Base-by-base conservation (phyloP, 2,329 filamentous ascomycete genomes). In the Colletotrichum sojae region DNA sequence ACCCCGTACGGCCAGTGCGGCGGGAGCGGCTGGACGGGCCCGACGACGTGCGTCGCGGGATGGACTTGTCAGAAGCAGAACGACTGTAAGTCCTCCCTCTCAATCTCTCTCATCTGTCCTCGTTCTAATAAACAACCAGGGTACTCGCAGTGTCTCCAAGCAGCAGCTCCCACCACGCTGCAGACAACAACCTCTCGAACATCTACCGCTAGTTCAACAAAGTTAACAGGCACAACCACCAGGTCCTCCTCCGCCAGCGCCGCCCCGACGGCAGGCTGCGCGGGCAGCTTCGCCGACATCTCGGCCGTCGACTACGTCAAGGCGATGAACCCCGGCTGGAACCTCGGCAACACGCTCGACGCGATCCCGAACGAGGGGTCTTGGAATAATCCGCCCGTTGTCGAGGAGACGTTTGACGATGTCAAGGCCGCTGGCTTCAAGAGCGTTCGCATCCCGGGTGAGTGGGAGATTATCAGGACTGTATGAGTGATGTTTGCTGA, bases 311-410 rank as follows among this genome's bases (percentile, higher is more conserved):
- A 83, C 3, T 88, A 75, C 52, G 71, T 89, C 55, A 79, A 80
- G 5, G 82, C 79, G 9, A 79, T 89, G 48, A 85, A 85, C 56
- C 84, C 87, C 0, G 88, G 88, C 8, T 90, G 88, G 88, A 90
- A 90, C 71, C 72, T 89, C 9, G 88, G 88, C 10, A 90, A 90
- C 64, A 89, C 87, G 0, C 81, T 90, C 36, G 89, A 71, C n/a
- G 70, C 70, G 15, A 58, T 71, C 12, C 70, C 70, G 5, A 79
- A 83, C 56, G 88, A 90, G 74, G 87, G 86, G 5, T 85, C 83
- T 2, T 90, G 88, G 88, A 87, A 87, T 71, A 90, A 90, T 65
- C 80, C 83, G 0, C 82, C 84, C 0, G 86, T 89, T 1, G 78
- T 83, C 6, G 78, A 78, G 2, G 74, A 75, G 1, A 88, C 86